Evolutionary conservation across 108 stramenopile species (phyloP).

Genomic region (Cylindrotheca fusiformis): DNA sequence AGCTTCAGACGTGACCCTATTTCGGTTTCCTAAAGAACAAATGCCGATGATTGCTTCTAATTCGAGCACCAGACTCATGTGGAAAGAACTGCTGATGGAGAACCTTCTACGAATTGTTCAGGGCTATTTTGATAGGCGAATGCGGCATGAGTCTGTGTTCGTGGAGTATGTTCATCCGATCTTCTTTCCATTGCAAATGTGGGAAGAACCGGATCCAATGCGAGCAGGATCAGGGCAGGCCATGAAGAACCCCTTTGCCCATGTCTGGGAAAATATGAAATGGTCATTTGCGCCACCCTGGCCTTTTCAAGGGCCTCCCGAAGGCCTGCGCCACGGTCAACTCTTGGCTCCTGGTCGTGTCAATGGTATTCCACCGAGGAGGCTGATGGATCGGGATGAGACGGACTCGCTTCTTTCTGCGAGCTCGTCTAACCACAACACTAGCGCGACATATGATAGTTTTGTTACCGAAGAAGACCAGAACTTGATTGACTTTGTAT

Average conservation of each 20-base stretch:
- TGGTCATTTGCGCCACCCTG: conserved; percentile 12
- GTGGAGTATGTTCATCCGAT: conserved; percentile 1
- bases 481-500: too few species aligned
- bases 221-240: conserved; percentile 21
- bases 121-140: conserved; percentile 3
- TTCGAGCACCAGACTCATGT: conserved; percentile 3
- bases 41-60: conserved; percentile 6
- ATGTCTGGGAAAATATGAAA: not conserved
- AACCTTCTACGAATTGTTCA: conserved; percentile 8
- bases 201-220: conserved; percentile 19
- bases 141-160: too few species aligned
- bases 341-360: conserved; percentile 18
- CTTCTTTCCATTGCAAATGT: conserved; percentile 20
- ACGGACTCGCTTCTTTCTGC: too few species aligned
- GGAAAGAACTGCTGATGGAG: conserved; percentile 18
- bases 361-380: too few species aligned
- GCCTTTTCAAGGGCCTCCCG: conserved; percentile 12
- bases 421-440: too few species aligned
- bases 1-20: conserved; percentile 3
- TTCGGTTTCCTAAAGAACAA: conserved; percentile 8
- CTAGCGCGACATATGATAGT: too few species aligned
- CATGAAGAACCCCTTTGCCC: conserved; percentile 4
- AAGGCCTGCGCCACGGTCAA: conserved; percentile 19
- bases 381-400: too few species aligned
- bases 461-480: too few species aligned